phyloP scores from a whole-genome alignment of 2,329 filamentous ascomycete species.

The Xylaria sp. region DNA sequence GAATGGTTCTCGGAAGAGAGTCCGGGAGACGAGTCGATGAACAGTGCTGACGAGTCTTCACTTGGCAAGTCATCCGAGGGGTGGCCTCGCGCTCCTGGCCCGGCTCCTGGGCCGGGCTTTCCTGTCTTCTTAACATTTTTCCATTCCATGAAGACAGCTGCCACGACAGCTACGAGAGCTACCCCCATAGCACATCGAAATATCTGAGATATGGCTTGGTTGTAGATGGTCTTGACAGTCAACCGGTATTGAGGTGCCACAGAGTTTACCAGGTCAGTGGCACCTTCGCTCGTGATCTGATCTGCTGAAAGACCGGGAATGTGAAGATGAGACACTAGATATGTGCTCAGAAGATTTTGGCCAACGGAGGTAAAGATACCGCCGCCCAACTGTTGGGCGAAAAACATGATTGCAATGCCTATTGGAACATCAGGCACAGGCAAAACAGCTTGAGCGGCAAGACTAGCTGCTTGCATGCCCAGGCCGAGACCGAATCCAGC shows the following conservation, averaged over 20 bases:
- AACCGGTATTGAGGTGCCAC: constrained; percentile 58
- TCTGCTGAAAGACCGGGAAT: constrained; percentile 51
- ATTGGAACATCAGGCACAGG: constrained; percentile 57
- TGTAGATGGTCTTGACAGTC: constrained; percentile 67
- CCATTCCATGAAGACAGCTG: constrained; percentile 67
- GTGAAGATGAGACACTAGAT: constrained; percentile 49
- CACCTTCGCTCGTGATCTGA: constrained; percentile 53
- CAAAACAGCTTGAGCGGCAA: constrained; percentile 62
- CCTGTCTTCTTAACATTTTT: constrained; percentile 64
- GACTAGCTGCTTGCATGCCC: constrained; percentile 67
- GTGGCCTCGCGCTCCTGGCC: constrained; percentile 7
- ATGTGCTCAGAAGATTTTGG: constrained; percentile 55
- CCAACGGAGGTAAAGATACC: constrained; percentile 60
- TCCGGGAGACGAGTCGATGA: constrained; percentile 19
- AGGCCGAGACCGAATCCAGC: constrained; percentile 69
- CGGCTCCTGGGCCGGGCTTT: constrained; percentile 18
- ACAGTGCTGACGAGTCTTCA: constrained; percentile 18
- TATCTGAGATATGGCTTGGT: constrained; percentile 62
- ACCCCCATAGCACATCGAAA: constrained; percentile 68
- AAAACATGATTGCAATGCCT: constrained; percentile 58
- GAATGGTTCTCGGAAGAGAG: constrained; percentile 17
- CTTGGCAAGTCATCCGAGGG: constrained; percentile 9
- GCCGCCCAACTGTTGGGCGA: constrained; percentile 60
- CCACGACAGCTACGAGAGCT: constrained; percentile 60
- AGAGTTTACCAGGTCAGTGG: constrained; percentile 62